Evolutionary conservation across 805 yeast species (phyloP).

Genomic region (Candida parachauliodes): DNA sequence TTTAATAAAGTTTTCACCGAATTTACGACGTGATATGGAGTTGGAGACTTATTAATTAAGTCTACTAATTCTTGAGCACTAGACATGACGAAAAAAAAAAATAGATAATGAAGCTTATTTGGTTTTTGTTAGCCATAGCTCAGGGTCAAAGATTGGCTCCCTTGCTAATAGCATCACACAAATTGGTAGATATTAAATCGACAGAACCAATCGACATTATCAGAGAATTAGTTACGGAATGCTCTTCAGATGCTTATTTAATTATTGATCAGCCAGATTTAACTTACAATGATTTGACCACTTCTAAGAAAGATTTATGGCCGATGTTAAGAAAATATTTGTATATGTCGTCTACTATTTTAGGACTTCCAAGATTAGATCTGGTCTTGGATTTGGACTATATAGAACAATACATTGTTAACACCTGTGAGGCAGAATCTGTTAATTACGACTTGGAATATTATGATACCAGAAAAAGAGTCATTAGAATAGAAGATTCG

Average conservation of each 20-base stretch:
- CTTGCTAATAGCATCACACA: constrained; percentile 37
- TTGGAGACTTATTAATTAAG: constrained; percentile 81
- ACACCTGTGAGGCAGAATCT: constrained; percentile 51
- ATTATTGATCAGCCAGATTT: constrained; percentile 40
- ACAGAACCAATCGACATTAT: constrained; percentile 20
- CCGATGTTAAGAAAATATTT: constrained; percentile 48
- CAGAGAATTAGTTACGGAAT: constrained; percentile 33
- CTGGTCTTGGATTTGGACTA: constrained; percentile 40
- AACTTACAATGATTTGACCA: constrained; percentile 24
- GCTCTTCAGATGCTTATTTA: constrained; percentile 37
- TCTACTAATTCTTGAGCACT: constrained; percentile 62
- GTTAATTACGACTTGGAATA: constrained; percentile 44
- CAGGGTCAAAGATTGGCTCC: constrained; percentile 17
- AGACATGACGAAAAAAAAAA: background rate
- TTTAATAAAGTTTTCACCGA: constrained; percentile 53
- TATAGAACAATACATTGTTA: constrained; percentile 39
- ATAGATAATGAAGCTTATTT: background rate
- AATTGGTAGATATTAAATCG: constrained; percentile 29
- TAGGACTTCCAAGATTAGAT: constrained; percentile 53
- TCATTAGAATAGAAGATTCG: constrained; percentile 58
- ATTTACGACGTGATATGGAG: constrained; percentile 91
- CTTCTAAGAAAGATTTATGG: constrained; percentile 37
- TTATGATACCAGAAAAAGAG: constrained; percentile 59
- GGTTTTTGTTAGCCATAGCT: constrained; percentile 1
- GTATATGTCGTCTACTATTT: constrained; percentile 55